Percentiles rank a stretch among this genome's conserved stretches.
Evolutionary conservation across 257 asterid genomes (phyloP).

Genomic region (Voacanga thouarsii): DNA sequence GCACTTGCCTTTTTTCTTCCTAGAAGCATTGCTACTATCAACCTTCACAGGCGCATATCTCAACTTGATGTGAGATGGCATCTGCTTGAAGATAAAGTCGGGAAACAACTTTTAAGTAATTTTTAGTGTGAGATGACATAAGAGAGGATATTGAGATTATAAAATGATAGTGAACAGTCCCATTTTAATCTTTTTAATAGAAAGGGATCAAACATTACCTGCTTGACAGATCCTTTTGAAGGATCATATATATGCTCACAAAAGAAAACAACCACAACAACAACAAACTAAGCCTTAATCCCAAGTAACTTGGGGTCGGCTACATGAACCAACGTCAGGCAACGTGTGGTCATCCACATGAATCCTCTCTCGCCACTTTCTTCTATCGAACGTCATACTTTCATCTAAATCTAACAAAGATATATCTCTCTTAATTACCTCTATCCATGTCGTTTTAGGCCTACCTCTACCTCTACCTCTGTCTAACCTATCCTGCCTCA

Average conservation of each 20-base stretch:
- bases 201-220: conserved; percentile 36
- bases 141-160: not conserved
- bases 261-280: no score
- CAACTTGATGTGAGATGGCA: conserved; percentile 64
- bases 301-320: no score
- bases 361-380: no score
- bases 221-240: conserved; percentile 72
- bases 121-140: not conserved
- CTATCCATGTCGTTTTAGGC: no score
- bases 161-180: not conserved
- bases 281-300: no score
- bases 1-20: conserved; percentile 73
- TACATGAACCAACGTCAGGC: no score
- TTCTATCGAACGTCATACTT: no score
- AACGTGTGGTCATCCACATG: no score
- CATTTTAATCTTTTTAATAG: not conserved
- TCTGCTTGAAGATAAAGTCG: conserved; percentile 46
- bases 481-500: no score
- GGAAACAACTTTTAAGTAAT: not conserved
- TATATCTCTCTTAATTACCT: no score
- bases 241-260: conserved; percentile 83
- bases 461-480: no score
- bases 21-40: conserved; percentile 35
- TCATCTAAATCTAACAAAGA: no score
- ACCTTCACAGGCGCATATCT: conserved; percentile 45